These are phyloP conservation scores for Echinochloa phyllopogon DNA, from an alignment of 176 grass and related monocot genomes.

Conservation along the genomic window DNA sequence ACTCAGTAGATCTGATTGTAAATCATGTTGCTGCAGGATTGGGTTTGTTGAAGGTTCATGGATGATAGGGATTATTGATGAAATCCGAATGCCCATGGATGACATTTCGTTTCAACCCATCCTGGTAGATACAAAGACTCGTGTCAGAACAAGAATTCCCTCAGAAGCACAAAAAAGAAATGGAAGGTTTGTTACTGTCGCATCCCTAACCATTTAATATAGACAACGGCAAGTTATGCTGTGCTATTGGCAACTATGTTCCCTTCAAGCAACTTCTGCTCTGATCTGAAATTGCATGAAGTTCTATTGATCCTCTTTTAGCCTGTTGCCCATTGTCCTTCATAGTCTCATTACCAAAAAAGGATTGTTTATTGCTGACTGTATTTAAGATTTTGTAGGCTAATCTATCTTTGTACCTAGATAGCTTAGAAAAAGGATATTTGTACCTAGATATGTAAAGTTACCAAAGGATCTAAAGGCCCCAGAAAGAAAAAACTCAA, in stretches of 20 bases:
- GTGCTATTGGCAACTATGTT: background rate
- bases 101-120: constrained; percentile 53
- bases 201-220: constrained; percentile 1
- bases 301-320: constrained; percentile 10
- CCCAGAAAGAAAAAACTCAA: too few relatives aligned
- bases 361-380: background rate
- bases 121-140: constrained; percentile 89
- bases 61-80: constrained; percentile 92
- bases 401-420: background rate
- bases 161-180: constrained; percentile 92
- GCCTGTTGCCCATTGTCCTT: background rate
- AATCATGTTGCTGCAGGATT: constrained; percentile 52
- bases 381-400: background rate
- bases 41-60: constrained; percentile 72
- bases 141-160: constrained; percentile 52
- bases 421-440: too few relatives aligned
- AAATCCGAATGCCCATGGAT: constrained; percentile 64
- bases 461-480: background rate
- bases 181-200: constrained; percentile 61
- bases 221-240: background rate
- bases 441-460: background rate
- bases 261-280: constrained; percentile 3
- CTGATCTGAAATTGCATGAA: background rate
- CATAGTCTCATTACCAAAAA: background rate
- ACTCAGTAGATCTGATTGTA: constrained; percentile 1